A percentile compares a stretch with the other conserved stretches of the same genome.
phyloP scores from a whole-genome alignment of 106 monocot species.

The Dioscorea alata region DNA sequence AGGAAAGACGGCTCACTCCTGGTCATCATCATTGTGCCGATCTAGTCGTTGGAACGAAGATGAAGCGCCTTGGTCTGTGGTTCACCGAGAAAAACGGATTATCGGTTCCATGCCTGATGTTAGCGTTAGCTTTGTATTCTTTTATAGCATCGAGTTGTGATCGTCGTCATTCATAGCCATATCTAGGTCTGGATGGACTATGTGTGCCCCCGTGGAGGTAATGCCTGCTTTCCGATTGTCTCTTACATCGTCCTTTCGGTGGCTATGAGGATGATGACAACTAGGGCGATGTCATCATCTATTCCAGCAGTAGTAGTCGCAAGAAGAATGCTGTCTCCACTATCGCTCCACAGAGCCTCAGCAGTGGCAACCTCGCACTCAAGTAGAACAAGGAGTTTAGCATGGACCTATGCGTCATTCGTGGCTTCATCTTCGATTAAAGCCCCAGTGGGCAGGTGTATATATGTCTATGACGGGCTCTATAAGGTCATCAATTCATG shows the following conservation, averaged over 20 bases:
- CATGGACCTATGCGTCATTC: slow-evolving; percentile 33
- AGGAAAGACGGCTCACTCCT: background rate
- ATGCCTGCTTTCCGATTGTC: slow-evolving; percentile 26
- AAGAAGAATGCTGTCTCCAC: background rate
- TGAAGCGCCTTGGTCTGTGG: slow-evolving; percentile 60
- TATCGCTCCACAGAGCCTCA: slow-evolving; percentile 14
- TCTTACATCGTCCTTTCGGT: slow-evolving; percentile 35
- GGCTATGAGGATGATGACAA: slow-evolving; percentile 41
- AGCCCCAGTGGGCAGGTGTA: slow-evolving; percentile 24
- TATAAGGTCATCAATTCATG: slow-evolving; percentile 22
- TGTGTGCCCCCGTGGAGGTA: slow-evolving; percentile 2
- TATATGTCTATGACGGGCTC: slow-evolving; percentile 40
- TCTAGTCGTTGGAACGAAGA: slow-evolving; percentile 42
- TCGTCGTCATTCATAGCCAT: slow-evolving; percentile 79
- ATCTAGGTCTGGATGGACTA: slow-evolving; percentile 65
- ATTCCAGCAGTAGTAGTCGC: slow-evolving; percentile 32
- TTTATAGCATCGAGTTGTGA: slow-evolving; percentile 79
- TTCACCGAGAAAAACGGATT: slow-evolving; percentile 76
- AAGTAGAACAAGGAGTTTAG: slow-evolving; percentile 26
- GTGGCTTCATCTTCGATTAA: slow-evolving; percentile 10
- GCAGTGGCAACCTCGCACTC: slow-evolving; percentile 25
- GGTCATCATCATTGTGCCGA: background rate
- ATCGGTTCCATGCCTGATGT: slow-evolving; percentile 79
- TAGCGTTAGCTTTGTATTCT: slow-evolving; percentile 67
- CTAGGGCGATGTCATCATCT: slow-evolving; percentile 23